Percentiles rank a stretch among this genome's conserved stretches.
Evolutionary conservation across 1,284 basidiomycete genomes (phyloP).

Genomic region (Rhizopogon hawkerae): DNA sequence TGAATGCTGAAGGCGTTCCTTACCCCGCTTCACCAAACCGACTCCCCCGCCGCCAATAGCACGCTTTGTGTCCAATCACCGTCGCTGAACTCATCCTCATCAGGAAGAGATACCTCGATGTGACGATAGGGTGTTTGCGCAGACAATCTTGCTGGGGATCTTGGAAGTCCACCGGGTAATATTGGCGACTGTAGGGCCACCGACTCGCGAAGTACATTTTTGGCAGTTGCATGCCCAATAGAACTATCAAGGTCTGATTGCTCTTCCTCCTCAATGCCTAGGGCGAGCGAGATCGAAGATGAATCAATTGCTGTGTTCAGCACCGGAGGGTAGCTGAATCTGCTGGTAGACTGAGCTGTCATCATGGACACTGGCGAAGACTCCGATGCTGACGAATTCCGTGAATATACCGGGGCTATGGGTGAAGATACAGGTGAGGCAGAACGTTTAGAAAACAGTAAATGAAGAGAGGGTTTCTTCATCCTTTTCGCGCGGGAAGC

Average conservation of each 20-base stretch:
- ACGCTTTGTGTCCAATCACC: slow-evolving; percentile 28
- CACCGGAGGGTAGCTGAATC: slow-evolving; percentile 28
- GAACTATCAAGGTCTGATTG: slow-evolving; percentile 8
- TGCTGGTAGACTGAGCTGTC: slow-evolving; percentile 27
- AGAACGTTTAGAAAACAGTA: slow-evolving; percentile 45
- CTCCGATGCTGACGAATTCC: slow-evolving; percentile 19
- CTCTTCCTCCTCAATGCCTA: slow-evolving; percentile 23
- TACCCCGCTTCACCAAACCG: slow-evolving; percentile 17
- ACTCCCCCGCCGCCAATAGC: slow-evolving; percentile 26
- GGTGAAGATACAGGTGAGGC: slow-evolving; percentile 28
- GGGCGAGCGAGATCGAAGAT: slow-evolving; percentile 28
- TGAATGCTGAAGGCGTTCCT: slow-evolving; percentile 8
- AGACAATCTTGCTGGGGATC: slow-evolving; percentile 3
- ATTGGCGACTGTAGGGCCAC: slow-evolving; percentile 2
- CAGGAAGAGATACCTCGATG: slow-evolving; percentile 19
- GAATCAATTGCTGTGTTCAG: slow-evolving; percentile 29
- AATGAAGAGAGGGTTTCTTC: slow-evolving; percentile 48
- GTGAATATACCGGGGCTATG: slow-evolving; percentile 7
- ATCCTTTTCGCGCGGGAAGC: slow-evolving; percentile 29
- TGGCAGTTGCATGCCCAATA: slow-evolving; percentile 5
- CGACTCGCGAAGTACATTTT: slow-evolving; percentile 10
- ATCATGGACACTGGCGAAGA: slow-evolving; percentile 27
- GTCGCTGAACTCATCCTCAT: slow-evolving; percentile 21
- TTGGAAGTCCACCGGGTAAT: slow-evolving; percentile 2
- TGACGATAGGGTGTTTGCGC: slow-evolving; percentile 16